Evolutionary conservation across 1,284 basidiomycete genomes (phyloP).

Genomic region (Pholiota adiposa): DNA sequence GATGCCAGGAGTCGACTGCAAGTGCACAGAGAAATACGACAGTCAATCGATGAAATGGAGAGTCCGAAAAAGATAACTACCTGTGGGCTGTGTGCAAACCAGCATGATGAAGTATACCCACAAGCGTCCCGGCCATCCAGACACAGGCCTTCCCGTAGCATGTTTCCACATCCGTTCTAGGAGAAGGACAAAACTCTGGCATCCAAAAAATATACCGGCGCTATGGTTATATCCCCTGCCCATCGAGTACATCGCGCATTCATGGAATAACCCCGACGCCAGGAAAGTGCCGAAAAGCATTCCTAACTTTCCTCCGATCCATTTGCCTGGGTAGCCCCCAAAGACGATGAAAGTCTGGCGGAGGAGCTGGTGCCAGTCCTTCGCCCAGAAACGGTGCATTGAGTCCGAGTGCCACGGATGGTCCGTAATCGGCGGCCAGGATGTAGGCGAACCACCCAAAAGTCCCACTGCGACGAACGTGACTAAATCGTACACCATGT

Average conservation of each 20-base stretch:
- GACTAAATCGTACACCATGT: slow-evolving; percentile 61
- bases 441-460: slow-evolving; percentile 54
- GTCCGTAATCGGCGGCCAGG: slow-evolving; percentile 74
- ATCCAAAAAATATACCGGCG: slow-evolving; percentile 61
- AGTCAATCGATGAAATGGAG: background rate
- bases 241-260: slow-evolving; percentile 64
- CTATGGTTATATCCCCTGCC: slow-evolving; percentile 57
- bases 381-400: slow-evolving; percentile 72
- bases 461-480: slow-evolving; percentile 63
- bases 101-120: slow-evolving; percentile 72
- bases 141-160: slow-evolving; percentile 57
- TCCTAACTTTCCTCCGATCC: slow-evolving; percentile 58
- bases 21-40: background rate
- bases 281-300: slow-evolving; percentile 73
- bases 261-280: slow-evolving; percentile 75
- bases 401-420: slow-evolving; percentile 67
- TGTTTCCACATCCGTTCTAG: slow-evolving; percentile 64
- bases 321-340: slow-evolving; percentile 65
- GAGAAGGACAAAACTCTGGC: slow-evolving; percentile 63
- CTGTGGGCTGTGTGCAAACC: slow-evolving; percentile 59
- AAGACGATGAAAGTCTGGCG: slow-evolving; percentile 70
- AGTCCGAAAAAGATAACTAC: slow-evolving; percentile 40
- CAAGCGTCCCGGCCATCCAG: slow-evolving; percentile 57
- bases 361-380: slow-evolving; percentile 75
- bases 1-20: slow-evolving; percentile 68